A percentile compares a stretch with the other conserved stretches of the same genome.
Evolutionary conservation across 2,329 filamentous ascomycete species (phyloP).

Genomic region (Zopfia rhizophila): DNA sequence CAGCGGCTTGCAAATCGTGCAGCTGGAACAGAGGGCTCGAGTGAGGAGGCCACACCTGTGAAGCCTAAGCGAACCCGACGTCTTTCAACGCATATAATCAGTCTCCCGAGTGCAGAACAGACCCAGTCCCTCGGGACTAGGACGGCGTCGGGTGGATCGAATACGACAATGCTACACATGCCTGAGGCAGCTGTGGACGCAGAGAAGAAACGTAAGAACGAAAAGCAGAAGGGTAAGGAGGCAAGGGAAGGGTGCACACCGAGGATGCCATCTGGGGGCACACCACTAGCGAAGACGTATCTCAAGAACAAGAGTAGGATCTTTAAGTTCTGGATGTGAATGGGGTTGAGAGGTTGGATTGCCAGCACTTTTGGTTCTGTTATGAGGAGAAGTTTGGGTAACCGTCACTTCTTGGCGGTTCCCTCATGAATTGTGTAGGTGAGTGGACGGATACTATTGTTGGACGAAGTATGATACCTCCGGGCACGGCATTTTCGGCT

Average conservation of each 20-base stretch:
- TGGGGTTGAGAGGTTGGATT: constrained; percentile 16
- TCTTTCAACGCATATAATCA: constrained; percentile 45
- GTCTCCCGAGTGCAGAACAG: constrained; percentile 39
- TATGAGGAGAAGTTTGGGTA: no score
- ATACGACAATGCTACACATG: constrained; percentile 27
- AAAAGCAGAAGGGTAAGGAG: constrained; percentile 28
- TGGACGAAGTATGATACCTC: constrained; percentile 4
- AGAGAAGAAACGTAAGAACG: constrained; percentile 22
- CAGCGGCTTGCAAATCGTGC: constrained; percentile 41
- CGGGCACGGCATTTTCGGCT: no score
- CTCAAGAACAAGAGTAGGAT: constrained; percentile 48
- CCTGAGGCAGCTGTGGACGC: constrained; percentile 21
- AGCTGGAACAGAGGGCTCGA: constrained; percentile 30
- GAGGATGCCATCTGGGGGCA: constrained; percentile 9
- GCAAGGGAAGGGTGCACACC: constrained; percentile 19
- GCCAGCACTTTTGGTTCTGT: constrained; percentile 6
- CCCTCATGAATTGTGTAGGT: constrained; percentile 13
- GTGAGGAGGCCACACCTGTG: constrained; percentile 31
- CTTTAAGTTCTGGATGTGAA: constrained; percentile 50
- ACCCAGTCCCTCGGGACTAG: constrained; percentile 27
- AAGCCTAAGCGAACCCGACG: constrained; percentile 42
- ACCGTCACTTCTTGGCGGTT: no score
- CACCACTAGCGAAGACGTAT: constrained; percentile 36
- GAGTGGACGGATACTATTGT: constrained; percentile 8
- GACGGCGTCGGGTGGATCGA: constrained; percentile 32